Evolutionary conservation across 345 rosid species (phyloP), one percentile per base, ranked within the genome.

Genomic region (Camelina hispida): DNA sequence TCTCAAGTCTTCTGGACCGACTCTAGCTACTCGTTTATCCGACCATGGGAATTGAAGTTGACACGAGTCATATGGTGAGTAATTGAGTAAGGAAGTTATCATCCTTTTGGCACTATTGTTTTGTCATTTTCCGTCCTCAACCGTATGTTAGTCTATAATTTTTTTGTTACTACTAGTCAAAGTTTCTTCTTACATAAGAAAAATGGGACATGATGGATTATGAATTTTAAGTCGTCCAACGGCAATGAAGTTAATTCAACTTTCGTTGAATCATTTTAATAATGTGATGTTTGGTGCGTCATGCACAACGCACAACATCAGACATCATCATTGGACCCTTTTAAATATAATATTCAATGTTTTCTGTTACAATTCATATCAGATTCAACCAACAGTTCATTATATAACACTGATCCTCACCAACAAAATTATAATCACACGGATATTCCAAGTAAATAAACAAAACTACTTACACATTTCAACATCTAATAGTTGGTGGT

Each of bases 221-320:
- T 63, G 55, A n/a, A n/a, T 46, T 63, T 44, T 44, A 46, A 63
- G 10, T 63, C 54, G n/a, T n/a, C 40, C n/a, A 46, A 6, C 68
- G 3, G 20, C 38, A n/a, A 63, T 23, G 51, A 20, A 42, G 35
- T 22, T 62, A 14, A 22, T 42, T 62, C 67, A 20, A 40, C 66
- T 40, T 62, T 16, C 22, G 2, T 20, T 43, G 20, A 44, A 44
- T 64, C 16, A 44, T 44, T 44, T 43, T n/a, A 43, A 63, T 63
- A 25, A 25, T 44, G 53, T 0, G 20, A 63, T 43, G 68, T 25
- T 62, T 63, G 38, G 53, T 63, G 37, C 22, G 38, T 16, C 53
- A 63, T 63, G 53, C 38, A 63, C 37, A 23, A 62, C 38, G 43
- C 14, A 63, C 20, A 44, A 25, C 68, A 42, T 42, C n/a, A 22